Percentiles rank a stretch among this genome's conserved stretches.
Evolutionary conservation across 2,329 filamentous ascomycete genomes (phyloP).

Genomic region (Cladosporium phlei): DNA sequence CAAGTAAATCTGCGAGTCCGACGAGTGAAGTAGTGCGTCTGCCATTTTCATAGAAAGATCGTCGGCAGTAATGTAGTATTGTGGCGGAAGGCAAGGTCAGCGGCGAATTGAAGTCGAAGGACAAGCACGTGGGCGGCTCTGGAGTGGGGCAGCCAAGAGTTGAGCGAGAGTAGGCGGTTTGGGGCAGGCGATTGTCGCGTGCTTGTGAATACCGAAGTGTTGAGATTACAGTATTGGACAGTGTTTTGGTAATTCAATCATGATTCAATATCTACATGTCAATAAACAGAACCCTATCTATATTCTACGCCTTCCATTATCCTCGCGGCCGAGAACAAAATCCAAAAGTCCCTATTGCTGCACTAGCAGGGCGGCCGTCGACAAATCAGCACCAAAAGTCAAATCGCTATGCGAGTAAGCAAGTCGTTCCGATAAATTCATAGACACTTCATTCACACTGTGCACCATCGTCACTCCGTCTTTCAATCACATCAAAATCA

Average conservation of each 20-base stretch:
- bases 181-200: not conserved
- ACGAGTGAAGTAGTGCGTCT: no score
- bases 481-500: no score
- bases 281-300: no score
- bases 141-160: not conserved
- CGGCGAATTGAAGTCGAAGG: slow-evolving; percentile 6
- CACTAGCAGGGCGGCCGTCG: slow-evolving; percentile 15
- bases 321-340: not conserved
- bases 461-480: not conserved
- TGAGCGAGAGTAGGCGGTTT: not conserved
- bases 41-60: not conserved
- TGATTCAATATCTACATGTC: no score
- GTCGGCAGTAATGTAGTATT: not conserved
- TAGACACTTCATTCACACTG: no score
- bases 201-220: not conserved
- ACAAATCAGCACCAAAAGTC: not conserved
- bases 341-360: slow-evolving; percentile 11
- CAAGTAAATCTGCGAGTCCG: no score
- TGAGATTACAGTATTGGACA: not conserved
- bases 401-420: slow-evolving; percentile 5
- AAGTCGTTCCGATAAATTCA: not conserved
- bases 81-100: not conserved
- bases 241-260: not conserved
- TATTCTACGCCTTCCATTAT: slow-evolving; percentile 1
- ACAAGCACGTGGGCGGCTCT: slow-evolving; percentile 1